Conservation (phyloP, 2,329 filamentous ascomycete genomes). For the Alternaria rosae region DNA sequence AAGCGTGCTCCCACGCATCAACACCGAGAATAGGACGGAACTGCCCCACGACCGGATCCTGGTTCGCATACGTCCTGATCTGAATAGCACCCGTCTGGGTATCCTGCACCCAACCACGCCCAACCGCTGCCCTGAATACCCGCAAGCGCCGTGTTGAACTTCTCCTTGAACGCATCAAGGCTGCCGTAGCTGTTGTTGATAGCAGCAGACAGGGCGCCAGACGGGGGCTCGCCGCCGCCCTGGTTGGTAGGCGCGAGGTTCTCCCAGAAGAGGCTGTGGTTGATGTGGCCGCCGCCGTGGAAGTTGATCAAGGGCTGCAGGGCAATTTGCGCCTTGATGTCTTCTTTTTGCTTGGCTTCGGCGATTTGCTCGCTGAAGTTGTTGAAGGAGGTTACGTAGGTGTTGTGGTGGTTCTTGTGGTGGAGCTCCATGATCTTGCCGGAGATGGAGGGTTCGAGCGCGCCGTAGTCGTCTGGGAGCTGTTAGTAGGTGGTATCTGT, state of each 20-base stretch:
- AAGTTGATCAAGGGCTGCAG: slow-evolving; percentile 69
- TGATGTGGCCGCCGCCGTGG: slow-evolving; percentile 72
- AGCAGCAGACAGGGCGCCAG: slow-evolving; percentile 63
- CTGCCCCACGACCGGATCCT: slow-evolving; percentile 86
- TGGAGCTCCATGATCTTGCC: slow-evolving; percentile 96
- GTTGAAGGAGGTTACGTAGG: slow-evolving; percentile 91
- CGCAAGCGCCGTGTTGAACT: slow-evolving; percentile 69
- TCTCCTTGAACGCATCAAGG: slow-evolving; percentile 66
- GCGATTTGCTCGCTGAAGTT: slow-evolving; percentile 75
- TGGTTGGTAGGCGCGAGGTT: slow-evolving; percentile 72
- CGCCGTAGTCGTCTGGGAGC: slow-evolving; percentile 86
- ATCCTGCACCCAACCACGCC: slow-evolving; percentile 70
- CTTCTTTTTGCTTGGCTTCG: slow-evolving; percentile 62
- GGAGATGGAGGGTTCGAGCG: slow-evolving; percentile 84
- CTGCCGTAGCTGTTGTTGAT: slow-evolving; percentile 68
- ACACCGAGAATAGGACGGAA: slow-evolving; percentile 85
- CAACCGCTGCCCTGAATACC: slow-evolving; percentile 72
- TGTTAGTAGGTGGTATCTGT: slow-evolving; percentile 5
- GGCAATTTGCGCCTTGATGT: slow-evolving; percentile 63
- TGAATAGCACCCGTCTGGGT: slow-evolving; percentile 66
- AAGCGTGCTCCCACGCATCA: slow-evolving; percentile 84
- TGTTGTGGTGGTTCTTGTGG: slow-evolving; percentile 93
- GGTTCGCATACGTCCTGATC: slow-evolving; percentile 80
- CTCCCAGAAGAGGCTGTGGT: slow-evolving; percentile 74
- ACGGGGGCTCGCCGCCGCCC: slow-evolving; percentile 70